Evolutionary conservation across 2,329 filamentous ascomycete species (phyloP).

Genomic region (Nannizzia gypsea): DNA sequence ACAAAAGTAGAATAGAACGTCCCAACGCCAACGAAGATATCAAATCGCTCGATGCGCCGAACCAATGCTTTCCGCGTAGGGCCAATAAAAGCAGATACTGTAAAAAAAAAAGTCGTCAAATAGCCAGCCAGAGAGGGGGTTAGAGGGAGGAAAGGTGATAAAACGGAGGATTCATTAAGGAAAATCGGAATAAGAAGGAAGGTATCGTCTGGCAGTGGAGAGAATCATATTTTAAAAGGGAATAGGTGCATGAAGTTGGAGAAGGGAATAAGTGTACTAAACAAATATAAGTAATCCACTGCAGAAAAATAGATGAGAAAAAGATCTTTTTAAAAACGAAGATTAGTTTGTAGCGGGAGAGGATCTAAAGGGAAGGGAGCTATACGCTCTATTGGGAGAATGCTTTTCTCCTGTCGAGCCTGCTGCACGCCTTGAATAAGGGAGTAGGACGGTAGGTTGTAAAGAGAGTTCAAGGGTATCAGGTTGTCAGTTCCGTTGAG

Average conservation of each 20-base stretch:
- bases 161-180: neutral
- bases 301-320: neutral
- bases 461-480: neutral
- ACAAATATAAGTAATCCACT: neutral
- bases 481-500: constrained; percentile 15
- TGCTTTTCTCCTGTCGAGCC: constrained; percentile 5
- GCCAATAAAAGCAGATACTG: neutral
- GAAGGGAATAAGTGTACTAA: neutral
- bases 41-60: constrained; percentile 4
- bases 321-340: neutral
- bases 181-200: neutral
- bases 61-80: constrained; percentile 1
- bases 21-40: neutral
- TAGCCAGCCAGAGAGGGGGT: neutral
- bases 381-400: neutral
- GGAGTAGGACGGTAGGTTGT: neutral
- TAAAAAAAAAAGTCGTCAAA: neutral
- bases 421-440: neutral
- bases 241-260: neutral
- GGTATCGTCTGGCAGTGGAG: neutral
- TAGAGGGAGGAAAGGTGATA: neutral
- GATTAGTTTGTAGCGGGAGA: neutral
- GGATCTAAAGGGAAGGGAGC: neutral
- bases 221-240: neutral
- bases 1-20: neutral